phyloP scores from a whole-genome alignment of 164 flowering plant genomes.

The Vitis rotundifolia region DNA sequence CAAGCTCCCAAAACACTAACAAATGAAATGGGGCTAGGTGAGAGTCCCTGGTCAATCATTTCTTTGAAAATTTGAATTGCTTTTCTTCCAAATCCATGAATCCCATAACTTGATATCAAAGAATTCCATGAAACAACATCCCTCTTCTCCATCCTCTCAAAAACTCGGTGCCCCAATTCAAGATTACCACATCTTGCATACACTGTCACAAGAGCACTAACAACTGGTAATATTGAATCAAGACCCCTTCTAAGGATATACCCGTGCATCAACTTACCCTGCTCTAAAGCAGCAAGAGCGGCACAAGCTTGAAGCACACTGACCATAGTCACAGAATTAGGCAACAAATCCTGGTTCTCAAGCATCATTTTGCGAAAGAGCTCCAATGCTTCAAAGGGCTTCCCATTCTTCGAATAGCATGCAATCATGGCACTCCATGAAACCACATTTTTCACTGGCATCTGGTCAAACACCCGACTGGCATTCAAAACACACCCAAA shows the following conservation, averaged over 20 bases:
- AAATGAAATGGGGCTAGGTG: conserved; percentile 57
- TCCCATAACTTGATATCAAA: conserved; percentile 63
- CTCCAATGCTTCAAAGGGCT: conserved; percentile 66
- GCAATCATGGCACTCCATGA: conserved; percentile 97
- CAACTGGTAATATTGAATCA: conserved; percentile 60
- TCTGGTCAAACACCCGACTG: conserved; percentile 48
- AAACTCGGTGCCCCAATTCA: conserved; percentile 44
- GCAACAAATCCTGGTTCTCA: conserved; percentile 33
- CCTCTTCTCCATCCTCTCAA: conserved; percentile 52
- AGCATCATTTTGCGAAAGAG: conserved; percentile 63
- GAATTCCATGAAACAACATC: conserved; percentile 78
- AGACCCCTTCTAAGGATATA: conserved; percentile 73
- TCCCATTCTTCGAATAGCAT: conserved; percentile 68
- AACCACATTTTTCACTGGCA: conserved; percentile 72
- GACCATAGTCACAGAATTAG: conserved; percentile 86
- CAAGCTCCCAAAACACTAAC: conserved; percentile 73
- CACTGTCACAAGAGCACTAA: conserved; percentile 65
- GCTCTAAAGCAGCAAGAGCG: conserved; percentile 64
- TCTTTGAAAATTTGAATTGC: conserved; percentile 55
- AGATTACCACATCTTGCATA: conserved; percentile 77
- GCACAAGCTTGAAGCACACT: conserved; percentile 92
- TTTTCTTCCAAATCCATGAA: conserved; percentile 59
- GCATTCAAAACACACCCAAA: conserved; percentile 62
- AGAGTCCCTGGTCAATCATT: conserved; percentile 49
- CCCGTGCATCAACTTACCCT: conserved; percentile 70